Evolutionary conservation across 352 stramenopile species (phyloP).

Genomic region (Phytophthora pini): DNA sequence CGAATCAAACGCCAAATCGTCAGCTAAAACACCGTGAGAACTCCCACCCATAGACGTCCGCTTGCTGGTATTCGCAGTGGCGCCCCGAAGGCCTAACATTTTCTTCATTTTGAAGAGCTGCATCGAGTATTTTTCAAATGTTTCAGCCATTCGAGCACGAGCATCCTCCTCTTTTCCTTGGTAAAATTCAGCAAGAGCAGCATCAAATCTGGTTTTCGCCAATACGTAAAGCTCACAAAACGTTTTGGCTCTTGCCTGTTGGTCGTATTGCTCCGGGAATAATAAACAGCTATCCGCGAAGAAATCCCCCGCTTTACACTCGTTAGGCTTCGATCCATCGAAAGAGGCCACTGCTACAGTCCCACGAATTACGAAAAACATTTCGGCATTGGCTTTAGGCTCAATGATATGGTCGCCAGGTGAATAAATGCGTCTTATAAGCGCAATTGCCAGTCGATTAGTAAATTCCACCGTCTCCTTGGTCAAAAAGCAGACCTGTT

Average conservation of each 20-base stretch:
- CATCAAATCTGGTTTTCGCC: constrained; percentile 67
- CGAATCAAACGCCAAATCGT: not conserved
- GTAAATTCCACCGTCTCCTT: constrained; percentile 77
- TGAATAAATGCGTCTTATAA: constrained; percentile 61
- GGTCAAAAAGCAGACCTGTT: constrained; percentile 71
- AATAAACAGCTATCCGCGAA: constrained; percentile 70
- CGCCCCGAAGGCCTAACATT: constrained; percentile 56
- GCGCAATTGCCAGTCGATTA: constrained; percentile 59
- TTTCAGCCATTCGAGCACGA: constrained; percentile 47
- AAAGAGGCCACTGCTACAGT: constrained; percentile 54
- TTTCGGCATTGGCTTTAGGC: constrained; percentile 71
- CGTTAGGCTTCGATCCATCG: constrained; percentile 49
- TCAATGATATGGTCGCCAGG: constrained; percentile 69
- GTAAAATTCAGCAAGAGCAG: constrained; percentile 64
- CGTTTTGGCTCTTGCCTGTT: constrained; percentile 74
- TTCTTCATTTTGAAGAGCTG: constrained; percentile 82
- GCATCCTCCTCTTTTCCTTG: constrained; percentile 35
- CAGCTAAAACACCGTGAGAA: constrained; percentile 3
- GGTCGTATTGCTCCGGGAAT: constrained; percentile 58
- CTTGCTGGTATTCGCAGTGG: constrained; percentile 6
- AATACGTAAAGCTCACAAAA: constrained; percentile 85
- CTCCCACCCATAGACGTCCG: constrained; percentile 29
- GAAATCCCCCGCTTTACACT: constrained; percentile 61
- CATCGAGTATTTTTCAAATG: constrained; percentile 60
- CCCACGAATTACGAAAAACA: constrained; percentile 76